Conservation (phyloP, 768 basidiomycete species). For the Lentinula aciculospora region DNA sequence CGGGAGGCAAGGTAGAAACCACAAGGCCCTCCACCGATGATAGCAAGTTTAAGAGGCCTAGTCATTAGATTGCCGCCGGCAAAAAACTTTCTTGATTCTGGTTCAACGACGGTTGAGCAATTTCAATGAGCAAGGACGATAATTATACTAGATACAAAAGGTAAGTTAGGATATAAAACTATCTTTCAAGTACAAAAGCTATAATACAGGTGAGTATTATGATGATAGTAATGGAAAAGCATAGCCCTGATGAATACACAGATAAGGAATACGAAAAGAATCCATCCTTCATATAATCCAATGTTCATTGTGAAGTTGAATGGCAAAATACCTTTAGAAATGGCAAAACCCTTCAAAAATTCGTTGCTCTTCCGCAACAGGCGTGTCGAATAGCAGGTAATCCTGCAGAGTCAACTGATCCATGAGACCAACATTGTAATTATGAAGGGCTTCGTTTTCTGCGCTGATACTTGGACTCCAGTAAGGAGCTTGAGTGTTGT, state of each 20-base stretch:
- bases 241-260: not conserved
- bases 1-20: slow-evolving; percentile 92
- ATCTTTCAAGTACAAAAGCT: not conserved
- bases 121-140: too few relatives aligned
- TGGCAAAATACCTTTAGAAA: not conserved
- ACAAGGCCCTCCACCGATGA: slow-evolving; percentile 94
- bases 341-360: slow-evolving; percentile 3
- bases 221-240: not conserved
- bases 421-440: not conserved
- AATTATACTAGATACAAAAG: not conserved
- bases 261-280: not conserved
- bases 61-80: slow-evolving; percentile 2
- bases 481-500: not conserved
- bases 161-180: not conserved
- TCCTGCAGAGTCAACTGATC: not conserved
- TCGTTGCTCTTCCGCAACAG: not conserved
- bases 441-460: not conserved
- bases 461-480: not conserved
- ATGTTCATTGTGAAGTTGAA: not conserved
- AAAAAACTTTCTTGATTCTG: too few relatives aligned
- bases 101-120: not conserved
- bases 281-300: too few relatives aligned
- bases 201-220: not conserved
- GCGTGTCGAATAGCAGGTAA: not conserved
- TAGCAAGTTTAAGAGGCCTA: slow-evolving; percentile 62